Evolutionary conservation across 768 basidiomycete genomes (phyloP).

Genomic region (Amanita rimosa): DNA sequence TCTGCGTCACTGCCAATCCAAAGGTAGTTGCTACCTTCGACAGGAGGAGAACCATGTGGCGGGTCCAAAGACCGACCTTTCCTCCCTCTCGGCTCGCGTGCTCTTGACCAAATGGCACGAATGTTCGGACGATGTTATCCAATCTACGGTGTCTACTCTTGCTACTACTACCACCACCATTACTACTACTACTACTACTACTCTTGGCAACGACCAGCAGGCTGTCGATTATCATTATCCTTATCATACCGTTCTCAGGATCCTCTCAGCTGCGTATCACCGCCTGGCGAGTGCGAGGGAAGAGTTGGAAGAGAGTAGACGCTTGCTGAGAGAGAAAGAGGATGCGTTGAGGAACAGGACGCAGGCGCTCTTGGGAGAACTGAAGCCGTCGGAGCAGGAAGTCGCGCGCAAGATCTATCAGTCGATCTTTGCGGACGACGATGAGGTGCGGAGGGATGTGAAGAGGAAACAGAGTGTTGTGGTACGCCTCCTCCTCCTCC

Average conservation of each 20-base stretch:
- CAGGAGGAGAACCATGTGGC: no score
- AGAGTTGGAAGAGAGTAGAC: constrained; percentile 55
- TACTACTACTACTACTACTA: no score
- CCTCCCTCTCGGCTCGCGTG: constrained; percentile 16
- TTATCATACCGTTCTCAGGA: constrained; percentile 57
- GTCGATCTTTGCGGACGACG: constrained; percentile 48
- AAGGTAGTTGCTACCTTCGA: no score
- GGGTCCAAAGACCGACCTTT: background rate
- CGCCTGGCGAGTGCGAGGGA: constrained; percentile 42
- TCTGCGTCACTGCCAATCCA: no score
- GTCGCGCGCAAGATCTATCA: constrained; percentile 58
- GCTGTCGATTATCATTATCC: constrained; percentile 41
- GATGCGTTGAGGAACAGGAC: constrained; percentile 37
- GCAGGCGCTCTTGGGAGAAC: constrained; percentile 42
- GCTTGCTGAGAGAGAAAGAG: constrained; percentile 49
- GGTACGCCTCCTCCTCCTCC: constrained; percentile 30
- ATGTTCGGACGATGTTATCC: constrained; percentile 66
- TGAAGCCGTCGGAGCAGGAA: constrained; percentile 52
- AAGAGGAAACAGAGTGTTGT: constrained; percentile 45
- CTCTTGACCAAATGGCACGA: constrained; percentile 69
- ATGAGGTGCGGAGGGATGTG: constrained; percentile 35
- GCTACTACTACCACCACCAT: no score
- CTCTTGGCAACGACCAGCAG: constrained; percentile 21
- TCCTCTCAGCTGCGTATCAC: constrained; percentile 57
- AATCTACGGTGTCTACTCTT: constrained; percentile 45